phyloP scores from a whole-genome alignment of 1,139 yeast genomes.

The Candida sanyaensis region DNA sequence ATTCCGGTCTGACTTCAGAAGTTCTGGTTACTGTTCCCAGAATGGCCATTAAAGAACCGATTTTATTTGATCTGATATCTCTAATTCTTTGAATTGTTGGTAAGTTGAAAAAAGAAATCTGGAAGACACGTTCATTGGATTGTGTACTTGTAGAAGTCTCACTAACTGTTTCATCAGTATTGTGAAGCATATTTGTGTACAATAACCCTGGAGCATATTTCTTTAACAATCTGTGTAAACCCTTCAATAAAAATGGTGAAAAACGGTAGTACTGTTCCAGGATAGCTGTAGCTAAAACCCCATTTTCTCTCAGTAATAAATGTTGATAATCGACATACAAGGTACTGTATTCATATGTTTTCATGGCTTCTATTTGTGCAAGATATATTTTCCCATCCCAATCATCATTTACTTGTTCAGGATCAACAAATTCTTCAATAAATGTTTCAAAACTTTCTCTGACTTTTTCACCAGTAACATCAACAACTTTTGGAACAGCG shows the following conservation, averaged over 20 bases:
- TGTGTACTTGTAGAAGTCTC: conserved; percentile 26
- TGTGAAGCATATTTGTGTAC: conserved; percentile 44
- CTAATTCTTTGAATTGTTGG: conserved; percentile 85
- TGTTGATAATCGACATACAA: conserved; percentile 86
- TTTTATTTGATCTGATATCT: conserved; percentile 85
- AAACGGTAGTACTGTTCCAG: conserved; percentile 91
- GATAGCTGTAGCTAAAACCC: conserved; percentile 87
- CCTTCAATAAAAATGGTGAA: conserved; percentile 78
- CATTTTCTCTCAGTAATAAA: conserved; percentile 72
- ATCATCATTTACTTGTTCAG: conserved; percentile 34
- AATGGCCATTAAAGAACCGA: conserved; percentile 82
- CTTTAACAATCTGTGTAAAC: conserved; percentile 71
- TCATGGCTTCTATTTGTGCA: conserved; percentile 82
- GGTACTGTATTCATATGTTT: conserved; percentile 72
- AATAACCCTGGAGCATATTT: conserved; percentile 76
- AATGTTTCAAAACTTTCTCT: conserved; percentile 88
- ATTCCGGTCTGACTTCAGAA: conserved; percentile 95
- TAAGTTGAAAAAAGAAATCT: conserved; percentile 84
- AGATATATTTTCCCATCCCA: conserved; percentile 65
- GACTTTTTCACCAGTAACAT: conserved; percentile 91
- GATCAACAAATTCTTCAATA: conserved; percentile 62
- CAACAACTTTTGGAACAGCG: conserved; percentile 83
- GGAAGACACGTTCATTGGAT: conserved; percentile 74
- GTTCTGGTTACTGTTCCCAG: conserved; percentile 97
- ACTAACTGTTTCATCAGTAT: conserved; percentile 17